Base-by-base conservation (phyloP, 2,329 filamentous ascomycete genomes). In the Dactylonectria macrodidyma region DNA sequence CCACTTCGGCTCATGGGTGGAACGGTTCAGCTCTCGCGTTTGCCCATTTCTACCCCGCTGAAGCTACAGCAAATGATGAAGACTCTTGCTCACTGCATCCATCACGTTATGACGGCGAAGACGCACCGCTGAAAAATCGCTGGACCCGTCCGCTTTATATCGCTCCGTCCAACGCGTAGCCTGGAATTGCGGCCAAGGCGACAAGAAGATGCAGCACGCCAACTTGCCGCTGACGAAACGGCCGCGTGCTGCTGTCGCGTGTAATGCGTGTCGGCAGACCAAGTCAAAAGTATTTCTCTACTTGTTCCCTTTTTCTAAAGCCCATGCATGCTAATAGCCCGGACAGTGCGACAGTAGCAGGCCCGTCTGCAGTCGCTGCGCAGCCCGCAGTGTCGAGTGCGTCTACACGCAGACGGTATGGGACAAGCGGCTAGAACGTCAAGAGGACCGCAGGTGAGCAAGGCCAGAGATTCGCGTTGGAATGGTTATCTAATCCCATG, bases 371-470 rank as follows among this genome's bases (percentile, higher is more conserved):
- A 71, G 71, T 55, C 73, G 73, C 26, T 76, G 73, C 50, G 55
- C 50, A 1, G 60, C 59, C 24, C 62, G 62, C 33, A 65, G 59
- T 38, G 47, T 68, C 52, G 62, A 64, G 7, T 76, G 73, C 48
- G 65, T 71, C 46, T 76, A 75, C 38, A 69, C 71, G 22, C 65
- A 71, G 51, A 71, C 66, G 24, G 71, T 68, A 10, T 72, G 68
- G 33, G 73, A 76, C 61, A 75, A 73, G 61, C 73, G 73, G 36
- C 69, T 76, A 59, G 68, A 74, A 30, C 72, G 73, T 3, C 71
- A 73, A 36, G 70, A 70, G 38, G 72, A 75, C 46, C 65, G 71
- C 14, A 71, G 62, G 71, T 74, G 51, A 61, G 66, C 11, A 7
- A 14, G 16, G 24, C 5, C 16, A 24, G 22, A 24, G 12, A 2